Base-by-base conservation (phyloP, 164 flowering plant species). In the Aristolochia fimbriata region DNA sequence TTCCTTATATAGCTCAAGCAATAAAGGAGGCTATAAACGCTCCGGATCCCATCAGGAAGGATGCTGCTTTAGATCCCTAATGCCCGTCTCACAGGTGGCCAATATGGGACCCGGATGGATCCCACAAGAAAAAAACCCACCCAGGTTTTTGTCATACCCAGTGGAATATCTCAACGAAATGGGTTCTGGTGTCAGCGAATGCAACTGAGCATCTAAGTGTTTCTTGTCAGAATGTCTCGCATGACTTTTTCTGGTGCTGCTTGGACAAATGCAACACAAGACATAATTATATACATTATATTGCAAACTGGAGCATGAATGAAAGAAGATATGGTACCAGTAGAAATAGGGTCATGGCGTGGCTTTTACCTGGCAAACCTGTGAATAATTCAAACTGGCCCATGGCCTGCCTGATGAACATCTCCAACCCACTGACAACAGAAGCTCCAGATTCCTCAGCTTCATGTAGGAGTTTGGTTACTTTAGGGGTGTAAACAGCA, bases 401-500 rank as follows among this genome's bases (percentile, higher is more conserved):
- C 63, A 78, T 87, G 17, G 96, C 97, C 73, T 94, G 99, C 47
- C 93, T 76, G n/a, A 88, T 77, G 75, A 94, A 88, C 99, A 94
- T 94, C 66, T 94, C 96, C 60, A 81, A 59, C 23, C 97, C 97
- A 0, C 81, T 57, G 24, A 87, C 97, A 62, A 66, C 63, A 41
- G 54, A 73, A 58, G 87, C 91, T 70, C 99, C 99, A 55, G 69
- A 67, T 60, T 83, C 91, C 61, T 82, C 70, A 43, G 97, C 96
- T 80, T 94, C 99, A 45, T 72, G 73, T 73, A 91, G 63, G 55
- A 94, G 88, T 70, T 88, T 79, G 21, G 99, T 94, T 50, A 81
- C 71, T 81, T 80, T 88, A 0, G 99, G 99, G 12, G 97, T 87
- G 77, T 94, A 94, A 37, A 94, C 83, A 16, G 96, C 96, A 76